phyloP scores from a whole-genome alignment of 2,329 filamentous ascomycete genomes.

The Xylaria sp. region DNA sequence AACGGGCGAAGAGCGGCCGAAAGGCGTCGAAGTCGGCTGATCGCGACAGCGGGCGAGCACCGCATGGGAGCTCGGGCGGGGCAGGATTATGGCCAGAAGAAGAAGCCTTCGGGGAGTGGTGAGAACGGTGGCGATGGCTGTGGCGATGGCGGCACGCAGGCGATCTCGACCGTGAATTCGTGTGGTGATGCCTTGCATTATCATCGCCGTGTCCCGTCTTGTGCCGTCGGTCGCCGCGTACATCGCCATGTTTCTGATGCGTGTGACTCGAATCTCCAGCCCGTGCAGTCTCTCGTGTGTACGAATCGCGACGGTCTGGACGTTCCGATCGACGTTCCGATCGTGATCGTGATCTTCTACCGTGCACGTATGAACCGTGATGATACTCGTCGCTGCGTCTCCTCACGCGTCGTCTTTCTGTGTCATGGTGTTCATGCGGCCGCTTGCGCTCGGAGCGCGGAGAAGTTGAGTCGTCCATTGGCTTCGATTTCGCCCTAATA shows the following conservation, averaged over 20 bases:
- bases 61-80: slow-evolving; percentile 67
- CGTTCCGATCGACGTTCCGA: slow-evolving; percentile 31
- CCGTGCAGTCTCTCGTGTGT: background rate
- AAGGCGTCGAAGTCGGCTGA: slow-evolving; percentile 71
- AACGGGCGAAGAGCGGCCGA: slow-evolving; percentile 80
- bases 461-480: slow-evolving; percentile 34
- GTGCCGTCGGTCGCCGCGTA: background rate
- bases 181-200: background rate
- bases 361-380: background rate
- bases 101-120: slow-evolving; percentile 1
- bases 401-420: slow-evolving; percentile 36
- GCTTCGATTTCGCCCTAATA: background rate
- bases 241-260: slow-evolving; percentile 4
- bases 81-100: slow-evolving; percentile 19
- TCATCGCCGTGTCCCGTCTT: background rate
- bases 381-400: slow-evolving; percentile 32
- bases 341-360: slow-evolving; percentile 37
- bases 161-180: slow-evolving; percentile 13
- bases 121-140: slow-evolving; percentile 34
- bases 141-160: slow-evolving; percentile 22
- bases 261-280: background rate
- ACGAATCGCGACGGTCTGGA: background rate
- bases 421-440: slow-evolving; percentile 37
- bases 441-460: slow-evolving; percentile 34
- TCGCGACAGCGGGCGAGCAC: slow-evolving; percentile 73